These are phyloP conservation scores for Bromus sterilis DNA, from an alignment of 176 grass and related monocot species.

Conservation along the genomic window DNA sequence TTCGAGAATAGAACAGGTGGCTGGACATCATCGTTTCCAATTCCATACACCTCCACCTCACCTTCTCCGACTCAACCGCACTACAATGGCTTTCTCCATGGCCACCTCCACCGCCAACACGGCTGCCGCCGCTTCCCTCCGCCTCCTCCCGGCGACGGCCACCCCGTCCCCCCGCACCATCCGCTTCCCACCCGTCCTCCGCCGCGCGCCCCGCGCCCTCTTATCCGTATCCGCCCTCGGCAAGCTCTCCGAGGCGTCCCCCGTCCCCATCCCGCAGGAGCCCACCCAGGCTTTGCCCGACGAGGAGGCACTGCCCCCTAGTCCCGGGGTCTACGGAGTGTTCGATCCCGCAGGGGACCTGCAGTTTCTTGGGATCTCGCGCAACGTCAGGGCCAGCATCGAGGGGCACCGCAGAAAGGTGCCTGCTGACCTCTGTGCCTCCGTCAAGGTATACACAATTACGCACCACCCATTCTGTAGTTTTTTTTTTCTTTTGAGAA, in stretches of 20 bases:
- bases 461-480: neutral
- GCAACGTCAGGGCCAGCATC: slow-evolving; percentile 71
- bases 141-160: neutral
- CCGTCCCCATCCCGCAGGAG: slow-evolving; percentile 35
- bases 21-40: neutral
- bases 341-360: slow-evolving; percentile 53
- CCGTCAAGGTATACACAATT: slow-evolving; percentile 54
- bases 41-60: neutral
- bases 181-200: neutral
- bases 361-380: slow-evolving; percentile 83
- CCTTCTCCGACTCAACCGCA: neutral
- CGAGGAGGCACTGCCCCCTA: slow-evolving; percentile 26
- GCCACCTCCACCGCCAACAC: neutral
- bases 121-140: neutral
- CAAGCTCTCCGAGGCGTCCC: slow-evolving; percentile 52
- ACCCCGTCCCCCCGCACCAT: neutral
- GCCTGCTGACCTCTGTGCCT: slow-evolving; percentile 52
- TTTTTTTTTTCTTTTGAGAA: no score
- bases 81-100: neutral
- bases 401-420: slow-evolving; percentile 65
- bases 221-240: slow-evolving; percentile 2
- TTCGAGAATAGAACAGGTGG: neutral
- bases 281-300: slow-evolving; percentile 20
- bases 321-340: slow-evolving; percentile 62
- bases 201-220: neutral